Evolutionary conservation across 2,329 filamentous ascomycete genomes (phyloP), one percentile per base, ranked within the genome.

Genomic region (Hymenoscyphus fructigenus): DNA sequence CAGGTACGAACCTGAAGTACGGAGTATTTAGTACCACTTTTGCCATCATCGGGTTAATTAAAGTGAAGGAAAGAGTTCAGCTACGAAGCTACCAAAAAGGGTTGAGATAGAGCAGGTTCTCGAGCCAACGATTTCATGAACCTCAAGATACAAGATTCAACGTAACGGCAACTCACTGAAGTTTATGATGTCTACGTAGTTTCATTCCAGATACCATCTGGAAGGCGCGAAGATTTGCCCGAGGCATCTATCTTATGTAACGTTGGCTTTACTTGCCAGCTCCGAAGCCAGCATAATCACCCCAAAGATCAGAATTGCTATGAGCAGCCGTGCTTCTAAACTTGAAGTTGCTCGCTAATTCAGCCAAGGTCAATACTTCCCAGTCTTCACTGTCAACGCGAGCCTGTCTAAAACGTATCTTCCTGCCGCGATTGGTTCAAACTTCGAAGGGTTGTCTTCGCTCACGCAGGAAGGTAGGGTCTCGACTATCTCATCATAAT

Each of bases 401-500:
- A 74, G 63, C 34, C 73, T 66, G 66, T 75, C 71, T 6, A 75
- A 53, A 7, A 75, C 70, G 65, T 75, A 75, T 59, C 59, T 71
- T 1, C 73, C 73, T 0, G 73, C 73, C 1, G 73, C 71, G 32
- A 75, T 73, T 0, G 73, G 71, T 23, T 69, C 70, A 60, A 68
- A 75, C 59, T 72, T 71, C 5, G 67, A 70, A 1, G 70, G 69
- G 47, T 71, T 71, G 2, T 71, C 69, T 56, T 73, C 68, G 34
- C 63, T 72, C 6, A 73, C 57, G 68, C 74, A 75, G 32, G 67
- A 69, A 5, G 72, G 71, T 26, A 75, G 59, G 3, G 72, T 74
- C 62, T 73, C 70, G 5, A 75, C 73, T 2, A 32, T 72, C 66
- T 72, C 73, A 56, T 75, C 73, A 65, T 75, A 75, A 61, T 75